Conservation (phyloP, 352 stramenopile genomes). For the Pythium aristosporum region DNA sequence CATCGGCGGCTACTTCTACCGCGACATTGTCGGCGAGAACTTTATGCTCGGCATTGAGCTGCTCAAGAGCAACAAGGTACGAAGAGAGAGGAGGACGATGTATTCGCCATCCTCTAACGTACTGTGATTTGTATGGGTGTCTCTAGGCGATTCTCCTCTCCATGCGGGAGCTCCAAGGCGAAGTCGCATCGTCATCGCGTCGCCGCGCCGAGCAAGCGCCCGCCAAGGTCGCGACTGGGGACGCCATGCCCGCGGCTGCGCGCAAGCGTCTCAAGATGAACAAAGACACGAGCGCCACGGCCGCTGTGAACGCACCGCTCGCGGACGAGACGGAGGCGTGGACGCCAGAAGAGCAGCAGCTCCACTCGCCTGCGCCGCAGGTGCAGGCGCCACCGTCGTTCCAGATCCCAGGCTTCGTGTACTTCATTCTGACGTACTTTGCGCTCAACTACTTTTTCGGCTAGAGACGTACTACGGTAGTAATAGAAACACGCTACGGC, state of each 20-base stretch:
- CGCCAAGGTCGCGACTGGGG: slow-evolving; percentile 43
- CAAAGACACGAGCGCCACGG: slow-evolving; percentile 44
- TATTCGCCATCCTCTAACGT: not conserved
- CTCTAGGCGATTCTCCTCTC: slow-evolving; percentile 67
- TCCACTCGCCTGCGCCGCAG: slow-evolving; percentile 43
- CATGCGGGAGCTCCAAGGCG: slow-evolving; percentile 76
- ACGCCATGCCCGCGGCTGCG: slow-evolving; percentile 50
- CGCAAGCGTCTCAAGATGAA: slow-evolving; percentile 68
- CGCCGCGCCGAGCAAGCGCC: slow-evolving; percentile 37
- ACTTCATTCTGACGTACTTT: slow-evolving; percentile 69
- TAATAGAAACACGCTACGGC: not conserved
- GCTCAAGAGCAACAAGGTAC: slow-evolving; percentile 78
- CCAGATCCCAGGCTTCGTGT: slow-evolving; percentile 65
- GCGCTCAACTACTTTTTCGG: slow-evolving; percentile 68
- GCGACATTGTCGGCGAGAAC: slow-evolving; percentile 67
- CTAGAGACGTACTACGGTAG: slow-evolving; percentile 18
- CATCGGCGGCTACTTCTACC: slow-evolving; percentile 91
- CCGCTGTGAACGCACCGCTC: slow-evolving; percentile 17
- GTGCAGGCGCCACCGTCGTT: slow-evolving; percentile 50
- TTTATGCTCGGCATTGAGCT: slow-evolving; percentile 71
- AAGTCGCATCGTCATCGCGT: slow-evolving; percentile 57
- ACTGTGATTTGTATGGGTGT: not conserved
- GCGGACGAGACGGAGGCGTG: slow-evolving; percentile 25
- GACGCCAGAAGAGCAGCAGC: slow-evolving; percentile 38
- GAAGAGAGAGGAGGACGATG: not conserved